phyloP scores from a whole-genome alignment of 1,284 basidiomycete species.

The Schizophyllum commune region DNA sequence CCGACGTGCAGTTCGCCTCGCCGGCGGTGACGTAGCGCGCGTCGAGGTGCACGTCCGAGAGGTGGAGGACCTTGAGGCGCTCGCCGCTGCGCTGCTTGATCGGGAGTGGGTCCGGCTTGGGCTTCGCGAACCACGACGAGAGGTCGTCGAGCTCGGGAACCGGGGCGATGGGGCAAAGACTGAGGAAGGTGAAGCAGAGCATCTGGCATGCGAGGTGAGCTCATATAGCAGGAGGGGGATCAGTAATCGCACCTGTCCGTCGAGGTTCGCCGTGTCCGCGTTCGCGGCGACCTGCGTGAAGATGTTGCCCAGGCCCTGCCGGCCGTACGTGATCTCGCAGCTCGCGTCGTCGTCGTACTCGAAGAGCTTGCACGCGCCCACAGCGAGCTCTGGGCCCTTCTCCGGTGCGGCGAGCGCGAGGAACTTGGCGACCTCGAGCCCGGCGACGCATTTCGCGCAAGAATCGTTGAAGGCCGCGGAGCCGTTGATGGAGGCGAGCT shows the following conservation, averaged over 20 bases:
- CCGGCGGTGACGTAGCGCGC: slow-evolving; percentile 65
- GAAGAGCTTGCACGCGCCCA: slow-evolving; percentile 52
- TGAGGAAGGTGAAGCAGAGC: slow-evolving; percentile 48
- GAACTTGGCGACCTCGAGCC: slow-evolving; percentile 51
- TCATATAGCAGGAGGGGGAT: background rate
- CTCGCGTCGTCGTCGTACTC: slow-evolving; percentile 29
- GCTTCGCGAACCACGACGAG: slow-evolving; percentile 53
- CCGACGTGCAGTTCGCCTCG: slow-evolving; percentile 69
- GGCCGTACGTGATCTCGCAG: slow-evolving; percentile 37
- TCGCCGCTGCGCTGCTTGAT: slow-evolving; percentile 52
- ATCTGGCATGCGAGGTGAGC: slow-evolving; percentile 22
- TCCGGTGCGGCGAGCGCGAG: slow-evolving; percentile 48
- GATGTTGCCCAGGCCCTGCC: slow-evolving; percentile 36
- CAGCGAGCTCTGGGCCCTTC: slow-evolving; percentile 42
- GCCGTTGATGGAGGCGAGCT: slow-evolving; percentile 39
- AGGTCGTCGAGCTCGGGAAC: slow-evolving; percentile 41
- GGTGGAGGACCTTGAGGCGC: slow-evolving; percentile 65
- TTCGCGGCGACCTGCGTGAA: slow-evolving; percentile 55
- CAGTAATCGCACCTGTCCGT: slow-evolving; percentile 41
- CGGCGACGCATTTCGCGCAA: slow-evolving; percentile 50
- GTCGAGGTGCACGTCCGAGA: slow-evolving; percentile 77
- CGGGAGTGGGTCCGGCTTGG: slow-evolving; percentile 57
- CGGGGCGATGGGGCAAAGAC: slow-evolving; percentile 42
- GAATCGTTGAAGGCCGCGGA: slow-evolving; percentile 37
- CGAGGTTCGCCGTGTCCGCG: slow-evolving; percentile 48